Evolutionary conservation across 495 filamentous ascomycete species (phyloP).

Genomic region (Poronia punctata): DNA sequence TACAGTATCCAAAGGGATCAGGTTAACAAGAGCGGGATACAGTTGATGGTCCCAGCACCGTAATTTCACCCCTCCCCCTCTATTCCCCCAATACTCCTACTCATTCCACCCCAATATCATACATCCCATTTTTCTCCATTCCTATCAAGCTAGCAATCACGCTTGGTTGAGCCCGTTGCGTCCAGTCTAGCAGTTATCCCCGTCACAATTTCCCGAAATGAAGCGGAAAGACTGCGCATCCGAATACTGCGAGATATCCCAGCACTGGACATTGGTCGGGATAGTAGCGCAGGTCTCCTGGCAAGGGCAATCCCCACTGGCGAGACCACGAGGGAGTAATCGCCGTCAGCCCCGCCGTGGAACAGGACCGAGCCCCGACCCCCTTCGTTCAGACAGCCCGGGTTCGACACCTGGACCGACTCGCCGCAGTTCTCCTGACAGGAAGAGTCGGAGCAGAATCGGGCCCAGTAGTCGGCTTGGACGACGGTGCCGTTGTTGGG

Average conservation of each 20-base stretch:
- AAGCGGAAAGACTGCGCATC: neutral
- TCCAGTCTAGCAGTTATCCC: neutral
- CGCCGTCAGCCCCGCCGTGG: slow-evolving; percentile 3
- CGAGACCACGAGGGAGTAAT: neutral
- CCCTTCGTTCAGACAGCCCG: slow-evolving; percentile 4
- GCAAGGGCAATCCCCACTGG: neutral
- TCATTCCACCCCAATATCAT: too few relatives aligned
- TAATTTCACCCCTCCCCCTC: too few relatives aligned
- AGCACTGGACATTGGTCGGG: neutral
- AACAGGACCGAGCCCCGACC: slow-evolving; percentile 8
- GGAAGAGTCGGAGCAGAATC: slow-evolving; percentile 14
- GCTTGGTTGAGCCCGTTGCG: too few relatives aligned
- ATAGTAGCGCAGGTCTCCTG: neutral
- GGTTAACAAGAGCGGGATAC: too few relatives aligned
- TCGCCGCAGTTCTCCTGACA: slow-evolving; percentile 14
- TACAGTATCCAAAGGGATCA: too few relatives aligned
- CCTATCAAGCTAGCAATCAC: too few relatives aligned
- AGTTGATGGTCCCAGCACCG: too few relatives aligned
- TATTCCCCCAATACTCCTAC: too few relatives aligned
- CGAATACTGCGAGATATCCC: neutral
- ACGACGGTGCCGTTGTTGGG: neutral
- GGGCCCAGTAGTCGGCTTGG: slow-evolving; percentile 8
- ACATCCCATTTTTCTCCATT: too few relatives aligned
- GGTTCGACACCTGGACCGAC: slow-evolving; percentile 6
- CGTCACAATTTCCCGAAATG: neutral